Conservation (phyloP, 1,284 basidiomycete genomes). For the Boletus albobrunnescens region DNA sequence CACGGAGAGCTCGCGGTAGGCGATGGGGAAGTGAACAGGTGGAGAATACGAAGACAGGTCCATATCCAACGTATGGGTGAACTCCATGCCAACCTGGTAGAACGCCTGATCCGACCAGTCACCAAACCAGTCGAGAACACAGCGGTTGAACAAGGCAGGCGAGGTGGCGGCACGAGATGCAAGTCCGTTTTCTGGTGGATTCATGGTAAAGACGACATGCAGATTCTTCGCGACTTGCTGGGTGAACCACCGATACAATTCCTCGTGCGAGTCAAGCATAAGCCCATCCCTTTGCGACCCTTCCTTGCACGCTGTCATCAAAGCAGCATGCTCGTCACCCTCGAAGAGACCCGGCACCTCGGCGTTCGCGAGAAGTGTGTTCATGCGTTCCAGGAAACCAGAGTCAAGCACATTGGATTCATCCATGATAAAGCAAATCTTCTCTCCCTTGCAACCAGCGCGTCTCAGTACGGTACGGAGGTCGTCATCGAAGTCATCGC, state of each 20-base stretch:
- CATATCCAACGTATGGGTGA: slow-evolving; percentile 88
- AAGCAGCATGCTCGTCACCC: slow-evolving; percentile 92
- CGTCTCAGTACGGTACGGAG: slow-evolving; percentile 90
- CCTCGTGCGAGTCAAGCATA: slow-evolving; percentile 97
- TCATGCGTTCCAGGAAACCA: slow-evolving; percentile 98
- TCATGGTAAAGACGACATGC: slow-evolving; percentile 99
- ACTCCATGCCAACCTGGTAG: slow-evolving; percentile 94
- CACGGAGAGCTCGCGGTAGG: slow-evolving; percentile 76
- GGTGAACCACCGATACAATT: slow-evolving; percentile 96
- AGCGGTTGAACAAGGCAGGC: slow-evolving; percentile 96
- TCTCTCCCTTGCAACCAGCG: slow-evolving; percentile 96
- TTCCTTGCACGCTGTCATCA: slow-evolving; percentile 99
- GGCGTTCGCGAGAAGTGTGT: slow-evolving; percentile 98
- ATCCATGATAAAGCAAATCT: slow-evolving; percentile 99
- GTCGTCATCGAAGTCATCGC: slow-evolving; percentile 98
- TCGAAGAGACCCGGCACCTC: slow-evolving; percentile 99
- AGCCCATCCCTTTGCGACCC: slow-evolving; percentile 95
- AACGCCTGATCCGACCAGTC: slow-evolving; percentile 98
- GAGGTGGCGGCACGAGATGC: slow-evolving; percentile 96
- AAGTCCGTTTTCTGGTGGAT: slow-evolving; percentile 93
- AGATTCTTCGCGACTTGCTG: slow-evolving; percentile 95
- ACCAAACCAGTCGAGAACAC: slow-evolving; percentile 97
- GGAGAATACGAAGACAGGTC: slow-evolving; percentile 78
- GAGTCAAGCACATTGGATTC: slow-evolving; percentile 99
- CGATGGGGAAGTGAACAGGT: slow-evolving; percentile 80